phyloP scores from a whole-genome alignment of 352 stramenopile genomes.

The Blastocystis sp. region DNA sequence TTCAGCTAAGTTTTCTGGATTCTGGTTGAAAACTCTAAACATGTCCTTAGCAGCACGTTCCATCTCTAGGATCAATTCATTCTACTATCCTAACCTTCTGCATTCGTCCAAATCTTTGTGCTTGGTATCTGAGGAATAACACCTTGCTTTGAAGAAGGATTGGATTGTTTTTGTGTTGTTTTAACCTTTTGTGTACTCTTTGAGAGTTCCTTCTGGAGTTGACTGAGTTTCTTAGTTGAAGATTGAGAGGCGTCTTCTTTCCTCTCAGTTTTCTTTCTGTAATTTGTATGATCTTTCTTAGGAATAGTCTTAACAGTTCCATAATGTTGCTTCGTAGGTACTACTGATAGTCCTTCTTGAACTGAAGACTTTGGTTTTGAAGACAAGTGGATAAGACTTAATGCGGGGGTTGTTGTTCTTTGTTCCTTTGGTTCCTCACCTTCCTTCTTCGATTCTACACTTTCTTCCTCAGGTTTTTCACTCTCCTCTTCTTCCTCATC shows the following conservation, averaged over 20 bases:
- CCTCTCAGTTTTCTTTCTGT: not conserved
- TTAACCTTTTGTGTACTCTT: too few species aligned
- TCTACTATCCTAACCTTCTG: too few species aligned
- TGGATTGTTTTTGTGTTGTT: too few species aligned
- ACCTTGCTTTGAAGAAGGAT: too few species aligned
- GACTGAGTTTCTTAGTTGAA: not conserved
- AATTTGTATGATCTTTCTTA: not conserved
- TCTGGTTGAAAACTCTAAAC: constrained; percentile 2
- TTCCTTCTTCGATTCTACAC: not conserved
- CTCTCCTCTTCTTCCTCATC: not conserved
- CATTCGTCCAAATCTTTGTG: too few species aligned
- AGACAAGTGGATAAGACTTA: not conserved
- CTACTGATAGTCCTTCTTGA: too few species aligned
- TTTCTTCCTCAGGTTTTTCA: not conserved
- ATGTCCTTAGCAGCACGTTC: not conserved
- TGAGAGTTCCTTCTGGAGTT: not conserved
- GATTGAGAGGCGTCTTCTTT: not conserved
- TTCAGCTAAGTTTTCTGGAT: not conserved
- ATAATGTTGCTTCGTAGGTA: not conserved
- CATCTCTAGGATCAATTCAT: too few species aligned
- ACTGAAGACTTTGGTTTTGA: not conserved
- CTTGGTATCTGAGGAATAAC: too few species aligned
- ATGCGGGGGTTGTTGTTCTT: not conserved
- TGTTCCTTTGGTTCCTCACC: not conserved
- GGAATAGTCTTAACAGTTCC: not conserved